These are phyloP conservation scores for Aspergillus taichungensis DNA, from an alignment of 495 filamentous ascomycete genomes.

Conservation along the genomic window DNA sequence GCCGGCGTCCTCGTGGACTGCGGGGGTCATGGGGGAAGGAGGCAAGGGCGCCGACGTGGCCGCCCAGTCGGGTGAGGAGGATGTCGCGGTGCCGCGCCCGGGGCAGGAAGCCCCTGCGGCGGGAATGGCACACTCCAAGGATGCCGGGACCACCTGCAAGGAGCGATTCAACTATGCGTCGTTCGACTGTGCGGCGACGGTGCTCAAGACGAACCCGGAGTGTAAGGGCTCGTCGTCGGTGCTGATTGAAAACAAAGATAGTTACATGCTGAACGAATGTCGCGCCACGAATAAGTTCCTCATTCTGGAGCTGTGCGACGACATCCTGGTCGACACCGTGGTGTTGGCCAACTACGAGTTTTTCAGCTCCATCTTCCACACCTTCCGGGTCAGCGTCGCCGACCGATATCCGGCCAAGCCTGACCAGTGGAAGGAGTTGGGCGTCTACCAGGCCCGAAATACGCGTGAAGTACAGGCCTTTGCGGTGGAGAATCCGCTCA, in stretches of 20 bases:
- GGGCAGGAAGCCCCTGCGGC: conserved; percentile 27
- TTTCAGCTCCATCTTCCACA: conserved; percentile 92
- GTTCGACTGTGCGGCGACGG: conserved; percentile 89
- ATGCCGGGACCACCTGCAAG: conserved; percentile 90
- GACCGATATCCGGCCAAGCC: conserved; percentile 88
- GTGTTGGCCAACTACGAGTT: conserved; percentile 98
- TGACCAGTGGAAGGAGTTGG: conserved; percentile 86
- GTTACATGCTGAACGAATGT: conserved; percentile 95
- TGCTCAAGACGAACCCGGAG: conserved; percentile 80
- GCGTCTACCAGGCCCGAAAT: conserved; percentile 83
- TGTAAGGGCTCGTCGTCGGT: conserved; percentile 80
- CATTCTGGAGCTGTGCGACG: conserved; percentile 81
- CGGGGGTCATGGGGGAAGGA: conserved; percentile 22
- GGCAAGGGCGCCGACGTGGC: conserved; percentile 19
- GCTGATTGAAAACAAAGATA: conserved; percentile 93
- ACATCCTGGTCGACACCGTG: conserved; percentile 91
- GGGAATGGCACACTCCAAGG: conserved; percentile 58
- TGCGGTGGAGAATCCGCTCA: conserved; percentile 80
- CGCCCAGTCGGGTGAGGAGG: conserved; percentile 5
- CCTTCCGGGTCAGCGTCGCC: conserved; percentile 80
- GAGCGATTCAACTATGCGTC: conserved; percentile 96
- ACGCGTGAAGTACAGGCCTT: conserved; percentile 92
- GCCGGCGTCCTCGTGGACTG: conserved; percentile 27
- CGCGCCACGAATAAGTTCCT: conserved; percentile 82
- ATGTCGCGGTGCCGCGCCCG: conserved; percentile 13